Evolutionary conservation across 352 stramenopile species (phyloP).

Genomic region (Peronosclerospora sorghi): DNA sequence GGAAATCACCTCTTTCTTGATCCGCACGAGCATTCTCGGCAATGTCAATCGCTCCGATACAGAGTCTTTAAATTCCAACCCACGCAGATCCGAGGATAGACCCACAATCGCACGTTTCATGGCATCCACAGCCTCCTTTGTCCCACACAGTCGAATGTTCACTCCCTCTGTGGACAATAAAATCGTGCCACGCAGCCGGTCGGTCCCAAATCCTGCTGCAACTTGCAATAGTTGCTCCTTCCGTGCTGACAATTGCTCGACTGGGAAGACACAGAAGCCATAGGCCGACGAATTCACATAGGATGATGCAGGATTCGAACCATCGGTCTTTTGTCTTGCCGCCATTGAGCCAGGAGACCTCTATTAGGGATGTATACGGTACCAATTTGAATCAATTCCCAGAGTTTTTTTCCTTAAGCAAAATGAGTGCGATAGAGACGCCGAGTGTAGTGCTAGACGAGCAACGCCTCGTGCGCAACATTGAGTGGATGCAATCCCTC

Average conservation of each 20-base stretch:
- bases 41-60: conserved; percentile 41
- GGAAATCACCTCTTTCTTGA: conserved; percentile 72
- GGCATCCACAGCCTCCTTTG: conserved; percentile 19
- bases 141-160: conserved; percentile 57
- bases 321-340: background rate
- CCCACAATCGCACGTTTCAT: conserved; percentile 38
- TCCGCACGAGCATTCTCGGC: conserved; percentile 57
- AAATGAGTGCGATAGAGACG: conserved; percentile 31
- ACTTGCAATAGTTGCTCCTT: conserved; percentile 23
- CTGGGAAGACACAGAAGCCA: conserved; percentile 45
- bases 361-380: background rate
- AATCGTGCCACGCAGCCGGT: conserved; percentile 50
- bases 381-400: background rate
- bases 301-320: background rate
- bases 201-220: conserved; percentile 15
- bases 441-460: conserved; percentile 58
- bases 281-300: conserved; percentile 68
- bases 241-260: conserved; percentile 24
- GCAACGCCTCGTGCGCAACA: conserved; percentile 42
- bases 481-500: conserved; percentile 51
- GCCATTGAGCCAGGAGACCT: conserved; percentile 7
- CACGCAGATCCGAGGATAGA: conserved; percentile 26
- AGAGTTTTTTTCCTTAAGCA: too few relatives aligned
- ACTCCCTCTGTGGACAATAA: conserved; percentile 50
- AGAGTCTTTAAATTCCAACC: conserved; percentile 62